Evolutionary conservation across 805 yeast species (phyloP).

Genomic region (Saturnispora serradocipensis): DNA sequence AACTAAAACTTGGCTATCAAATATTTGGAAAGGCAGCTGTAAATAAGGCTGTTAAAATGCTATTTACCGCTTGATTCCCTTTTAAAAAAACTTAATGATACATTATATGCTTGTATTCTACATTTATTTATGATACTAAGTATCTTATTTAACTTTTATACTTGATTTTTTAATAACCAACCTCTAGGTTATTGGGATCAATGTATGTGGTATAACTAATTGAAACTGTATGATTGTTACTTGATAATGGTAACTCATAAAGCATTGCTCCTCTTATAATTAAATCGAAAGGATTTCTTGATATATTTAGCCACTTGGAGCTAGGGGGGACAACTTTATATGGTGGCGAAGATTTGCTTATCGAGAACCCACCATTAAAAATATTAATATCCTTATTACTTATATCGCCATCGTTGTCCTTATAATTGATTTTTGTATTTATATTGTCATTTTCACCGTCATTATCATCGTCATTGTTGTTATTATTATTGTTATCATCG

Average conservation of each 20-base stretch:
- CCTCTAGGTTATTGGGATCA: slow-evolving; percentile 33
- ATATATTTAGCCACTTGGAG: slow-evolving; percentile 64
- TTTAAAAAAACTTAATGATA: neutral
- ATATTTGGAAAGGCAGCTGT: slow-evolving; percentile 44
- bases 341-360: neutral
- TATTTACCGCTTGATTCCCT: slow-evolving; percentile 12
- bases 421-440: neutral
- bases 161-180: neutral
- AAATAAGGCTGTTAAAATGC: slow-evolving; percentile 46
- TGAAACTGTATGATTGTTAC: slow-evolving; percentile 44
- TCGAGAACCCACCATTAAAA: neutral
- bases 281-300: slow-evolving; percentile 75
- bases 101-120: neutral
- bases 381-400: slow-evolving; percentile 1
- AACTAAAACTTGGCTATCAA: slow-evolving; percentile 53
- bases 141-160: neutral
- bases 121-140: neutral
- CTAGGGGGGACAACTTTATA: slow-evolving; percentile 13
- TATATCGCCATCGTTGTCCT: slow-evolving; percentile 13
- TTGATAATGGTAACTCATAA: slow-evolving; percentile 62
- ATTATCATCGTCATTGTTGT: slow-evolving; percentile 8
- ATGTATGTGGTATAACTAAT: slow-evolving; percentile 50
- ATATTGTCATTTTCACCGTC: neutral
- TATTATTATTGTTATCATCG: slow-evolving; percentile 14
- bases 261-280: slow-evolving; percentile 74